A percentile compares a stretch with the other conserved stretches of the same genome.
phyloP scores from a whole-genome alignment of 805 yeast species.

The Kodamaea neixiangensis region DNA sequence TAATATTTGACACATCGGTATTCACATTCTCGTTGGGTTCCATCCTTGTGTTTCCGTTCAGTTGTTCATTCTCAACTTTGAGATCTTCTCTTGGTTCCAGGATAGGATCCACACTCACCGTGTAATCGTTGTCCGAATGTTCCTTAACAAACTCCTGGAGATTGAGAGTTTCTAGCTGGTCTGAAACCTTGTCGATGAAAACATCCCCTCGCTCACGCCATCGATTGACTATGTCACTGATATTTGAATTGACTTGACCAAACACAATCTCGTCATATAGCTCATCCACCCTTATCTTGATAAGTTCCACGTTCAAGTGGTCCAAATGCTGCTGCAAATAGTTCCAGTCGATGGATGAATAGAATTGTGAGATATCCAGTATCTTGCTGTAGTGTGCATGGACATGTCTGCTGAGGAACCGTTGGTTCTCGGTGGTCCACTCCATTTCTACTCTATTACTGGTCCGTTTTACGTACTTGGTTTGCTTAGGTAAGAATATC shows the following conservation, averaged over 20 bases:
- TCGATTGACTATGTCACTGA: slow-evolving; percentile 2
- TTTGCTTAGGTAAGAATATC: slow-evolving; percentile 5
- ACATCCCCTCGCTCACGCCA: slow-evolving; percentile 4
- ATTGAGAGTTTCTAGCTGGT: background rate
- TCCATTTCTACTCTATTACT: slow-evolving; percentile 9
- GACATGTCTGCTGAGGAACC: slow-evolving; percentile 16
- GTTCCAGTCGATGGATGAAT: slow-evolving; percentile 21
- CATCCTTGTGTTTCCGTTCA: background rate
- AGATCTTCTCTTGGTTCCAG: background rate
- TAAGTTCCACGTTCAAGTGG: slow-evolving; percentile 16
- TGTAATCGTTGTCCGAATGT: background rate
- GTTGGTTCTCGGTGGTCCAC: slow-evolving; percentile 20
- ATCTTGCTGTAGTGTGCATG: slow-evolving; percentile 12
- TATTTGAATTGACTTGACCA: slow-evolving; percentile 9
- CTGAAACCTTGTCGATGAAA: background rate
- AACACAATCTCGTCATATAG: slow-evolving; percentile 18
- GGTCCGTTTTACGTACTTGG: background rate
- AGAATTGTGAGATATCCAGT: slow-evolving; percentile 16
- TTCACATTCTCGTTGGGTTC: background rate
- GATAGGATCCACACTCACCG: background rate
- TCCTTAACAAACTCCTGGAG: background rate
- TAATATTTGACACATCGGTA: background rate
- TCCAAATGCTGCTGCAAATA: slow-evolving; percentile 15
- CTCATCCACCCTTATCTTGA: slow-evolving; percentile 25
- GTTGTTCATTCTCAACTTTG: background rate